phyloP scores from a whole-genome alignment of 2,329 filamentous ascomycete species.

The Fonsecaea nubica region DNA sequence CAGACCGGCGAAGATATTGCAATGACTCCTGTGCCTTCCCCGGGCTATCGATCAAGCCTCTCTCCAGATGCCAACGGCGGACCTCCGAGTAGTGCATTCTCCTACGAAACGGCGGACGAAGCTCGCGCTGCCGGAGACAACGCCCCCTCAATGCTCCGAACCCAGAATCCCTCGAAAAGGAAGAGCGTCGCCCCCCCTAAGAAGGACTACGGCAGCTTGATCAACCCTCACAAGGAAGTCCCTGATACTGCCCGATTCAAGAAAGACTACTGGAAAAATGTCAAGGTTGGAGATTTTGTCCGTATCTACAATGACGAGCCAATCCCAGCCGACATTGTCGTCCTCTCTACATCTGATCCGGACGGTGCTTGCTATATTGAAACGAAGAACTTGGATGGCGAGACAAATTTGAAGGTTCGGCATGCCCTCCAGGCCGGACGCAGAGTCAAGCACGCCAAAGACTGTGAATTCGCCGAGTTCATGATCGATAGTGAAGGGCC shows the following conservation, averaged over 20 bases:
- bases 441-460: conserved; percentile 81
- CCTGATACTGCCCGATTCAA: conserved; percentile 83
- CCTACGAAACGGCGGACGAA: conserved; percentile 41
- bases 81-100: conserved; percentile 41
- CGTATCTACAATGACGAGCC: conserved; percentile 96
- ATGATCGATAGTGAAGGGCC: conserved; percentile 86
- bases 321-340: conserved; percentile 89
- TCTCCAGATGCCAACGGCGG: conserved; percentile 28
- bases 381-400: conserved; percentile 96
- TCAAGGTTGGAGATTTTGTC: conserved; percentile 94
- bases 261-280: conserved; percentile 91
- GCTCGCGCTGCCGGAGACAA: conserved; percentile 26
- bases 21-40: conserved; percentile 91
- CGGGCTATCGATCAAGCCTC: conserved; percentile 46
- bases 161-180: conserved; percentile 32
- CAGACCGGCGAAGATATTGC: conserved; percentile 73
- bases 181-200: conserved; percentile 43
- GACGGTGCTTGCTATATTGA: conserved; percentile 97
- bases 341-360: conserved; percentile 88
- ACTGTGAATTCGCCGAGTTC: conserved; percentile 91
- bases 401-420: conserved; percentile 96
- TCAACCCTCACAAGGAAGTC: conserved; percentile 72
- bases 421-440: conserved; percentile 87
- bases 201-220: conserved; percentile 69
- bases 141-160: conserved; percentile 30